These are phyloP conservation scores for Beauveria australis DNA, from an alignment of 2,329 filamentous ascomycete species.

Conservation along the genomic window DNA sequence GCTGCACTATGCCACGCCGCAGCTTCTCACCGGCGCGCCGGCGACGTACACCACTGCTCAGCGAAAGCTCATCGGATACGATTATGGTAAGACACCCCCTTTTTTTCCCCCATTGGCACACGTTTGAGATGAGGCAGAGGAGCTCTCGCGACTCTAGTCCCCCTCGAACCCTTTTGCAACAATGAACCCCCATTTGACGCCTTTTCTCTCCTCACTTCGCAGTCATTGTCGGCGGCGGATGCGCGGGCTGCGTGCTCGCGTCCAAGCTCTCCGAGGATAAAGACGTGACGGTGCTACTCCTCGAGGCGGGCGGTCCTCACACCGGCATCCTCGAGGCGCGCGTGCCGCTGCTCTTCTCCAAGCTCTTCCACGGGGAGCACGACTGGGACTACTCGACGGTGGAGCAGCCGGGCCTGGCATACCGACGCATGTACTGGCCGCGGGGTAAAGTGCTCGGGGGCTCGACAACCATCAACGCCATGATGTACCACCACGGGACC, in stretches of 20 bases:
- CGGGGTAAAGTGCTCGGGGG: conserved; percentile 18
- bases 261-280: conserved; percentile 20
- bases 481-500: conserved; percentile 18
- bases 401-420: conserved; percentile 15
- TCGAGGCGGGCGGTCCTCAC: conserved; percentile 15
- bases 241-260: conserved; percentile 23
- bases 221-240: conserved; percentile 22
- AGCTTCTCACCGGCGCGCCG: conserved; percentile 6
- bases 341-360: conserved; percentile 15
- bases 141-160: too few species aligned
- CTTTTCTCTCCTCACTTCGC: background rate
- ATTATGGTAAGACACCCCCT: conserved; percentile 1
- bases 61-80: conserved; percentile 7
- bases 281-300: conserved; percentile 14
- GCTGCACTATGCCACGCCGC: conserved; percentile 11
- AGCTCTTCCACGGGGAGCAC: conserved; percentile 16
- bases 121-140: background rate
- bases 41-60: background rate
- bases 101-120: background rate
- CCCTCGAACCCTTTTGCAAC: background rate
- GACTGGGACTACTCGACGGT: conserved; percentile 20
- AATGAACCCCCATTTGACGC: background rate
- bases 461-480: conserved; percentile 18
- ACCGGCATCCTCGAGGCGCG: conserved; percentile 14
- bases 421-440: conserved; percentile 17